Percentiles rank a stretch among this genome's conserved stretches.
These are phyloP conservation scores for Aureobasidium sp. DNA, from an alignment of 2,329 filamentous ascomycete species.

Conservation along the genomic window DNA sequence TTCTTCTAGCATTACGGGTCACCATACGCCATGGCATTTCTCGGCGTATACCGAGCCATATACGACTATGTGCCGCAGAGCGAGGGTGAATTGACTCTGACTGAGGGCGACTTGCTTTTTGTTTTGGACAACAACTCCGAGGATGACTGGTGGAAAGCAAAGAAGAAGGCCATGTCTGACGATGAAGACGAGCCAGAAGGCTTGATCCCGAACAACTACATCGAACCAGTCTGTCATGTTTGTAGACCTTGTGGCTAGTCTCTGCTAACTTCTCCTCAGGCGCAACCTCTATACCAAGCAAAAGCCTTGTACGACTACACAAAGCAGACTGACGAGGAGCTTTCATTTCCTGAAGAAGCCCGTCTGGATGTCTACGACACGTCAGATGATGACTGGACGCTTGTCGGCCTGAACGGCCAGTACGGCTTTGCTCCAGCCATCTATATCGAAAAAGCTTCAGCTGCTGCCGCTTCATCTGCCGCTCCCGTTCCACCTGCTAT, in stretches of 20 bases:
- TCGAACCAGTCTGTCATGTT: conserved; percentile 67
- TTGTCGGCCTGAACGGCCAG: conserved; percentile 76
- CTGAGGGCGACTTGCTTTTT: conserved; percentile 82
- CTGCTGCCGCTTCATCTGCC: conserved; percentile 41
- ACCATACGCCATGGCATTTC: conserved; percentile 68
- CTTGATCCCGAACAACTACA: conserved; percentile 87
- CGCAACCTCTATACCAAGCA: conserved; percentile 60
- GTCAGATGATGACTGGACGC: conserved; percentile 91
- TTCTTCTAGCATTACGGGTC: neutral
- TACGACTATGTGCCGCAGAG: conserved; percentile 90
- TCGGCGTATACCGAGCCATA: conserved; percentile 81
- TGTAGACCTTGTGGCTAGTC: neutral
- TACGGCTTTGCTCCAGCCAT: conserved; percentile 94
- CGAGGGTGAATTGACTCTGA: conserved; percentile 76
- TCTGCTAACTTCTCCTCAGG: conserved; percentile 38
- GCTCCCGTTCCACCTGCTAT: conserved; percentile 30
- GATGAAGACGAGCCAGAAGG: conserved; percentile 89
- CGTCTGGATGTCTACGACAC: conserved; percentile 78
- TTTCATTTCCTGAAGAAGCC: conserved; percentile 89
- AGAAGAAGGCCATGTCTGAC: conserved; percentile 70
- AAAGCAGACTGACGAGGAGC: conserved; percentile 92
- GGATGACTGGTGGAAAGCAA: conserved; percentile 92
- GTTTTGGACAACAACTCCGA: conserved; percentile 69
- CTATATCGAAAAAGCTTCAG: conserved; percentile 71
- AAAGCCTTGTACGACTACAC: conserved; percentile 98